Evolutionary conservation across 441 rosid genomes (phyloP), one percentile per base, ranked within the genome.

Genomic region (Erodium moschatum): DNA sequence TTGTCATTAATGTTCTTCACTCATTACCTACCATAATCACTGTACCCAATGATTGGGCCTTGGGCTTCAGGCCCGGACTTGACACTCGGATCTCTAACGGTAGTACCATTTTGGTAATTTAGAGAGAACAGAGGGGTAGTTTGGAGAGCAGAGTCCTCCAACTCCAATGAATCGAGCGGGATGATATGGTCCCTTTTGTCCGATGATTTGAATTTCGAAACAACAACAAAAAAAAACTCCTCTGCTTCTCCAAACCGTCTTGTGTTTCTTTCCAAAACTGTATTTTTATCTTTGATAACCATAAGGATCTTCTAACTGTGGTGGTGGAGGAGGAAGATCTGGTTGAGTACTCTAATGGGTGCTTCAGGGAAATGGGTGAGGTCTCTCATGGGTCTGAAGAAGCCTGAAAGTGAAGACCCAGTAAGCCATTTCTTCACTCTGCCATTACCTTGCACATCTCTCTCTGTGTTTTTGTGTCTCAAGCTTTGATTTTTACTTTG

Each of bases 331-430:
- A 35, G 40, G 0, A 35, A 35, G 40, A 35, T 35, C 40, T 35
- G 8, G 40, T 35, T 35, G 3, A 0, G 0, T 54, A 58, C 63
- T 29, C 21, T 40, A 29, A 71, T 72, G 95, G 97, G 97, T 79
- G 91, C 86, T 69, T 85, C 98, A 64, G 98, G 96, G 33, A 93
- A 87, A 79, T 93, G 98, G 98, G 86, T 93, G 6, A 91, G 87
- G 73, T 85, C 96, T 29, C 79, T 90, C 50, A 83, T 88, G 5
- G 89, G 92, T 68, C 85, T 85, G 24, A 89, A 84, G 72, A 88
- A 87, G 9, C 40, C 40, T 35, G 40, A 35, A 35, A 35, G 0
- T 15, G 88, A 86, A 6, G 87, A 87, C 65, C 71, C 19, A 42
- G 98, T 90, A 72, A 80, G 88, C 72, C 50, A 2, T 65, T 42